Evolutionary conservation across 352 stramenopile species (phyloP), one percentile per base, ranked within the genome.

Genomic region (Phytophthora pisi): DNA sequence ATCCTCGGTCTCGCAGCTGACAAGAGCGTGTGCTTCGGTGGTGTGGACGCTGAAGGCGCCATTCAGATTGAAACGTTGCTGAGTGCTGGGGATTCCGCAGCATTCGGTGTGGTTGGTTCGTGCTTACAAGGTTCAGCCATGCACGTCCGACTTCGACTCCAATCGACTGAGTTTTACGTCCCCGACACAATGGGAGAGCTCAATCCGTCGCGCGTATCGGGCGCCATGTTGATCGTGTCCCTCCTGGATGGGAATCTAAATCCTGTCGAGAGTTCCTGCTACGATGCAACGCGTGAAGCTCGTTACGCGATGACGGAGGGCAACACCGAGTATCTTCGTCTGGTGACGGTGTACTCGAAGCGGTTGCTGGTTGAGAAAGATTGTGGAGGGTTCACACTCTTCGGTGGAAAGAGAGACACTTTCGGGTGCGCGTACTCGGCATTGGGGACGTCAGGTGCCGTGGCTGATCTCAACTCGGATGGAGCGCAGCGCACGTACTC

Each of bases 51-150:
- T 40, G 64, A 75, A 65, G 68, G 74, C 5, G 36, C 62, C 7
- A 51, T 82, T 9, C 63, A 77, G 54, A 67, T 82, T n/a, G 74
- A 82, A 54, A 68, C 68, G 0, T 52, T 82, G 18, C 36, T 82
- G 5, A 75, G 60, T 8, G 47, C 52, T 4, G 0, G 51, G n/a
- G 67, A 79, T 23, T 68, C 74, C 0, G 5, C 61, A 31, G 15
- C 24, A 40, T 79, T 77, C 20, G 74, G 74, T 0, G n/a, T 79
- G 3, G 71, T 73, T 4, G 4, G 52, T n/a, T 54, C 68, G 5
- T 79, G 74, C 9, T 47, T 82, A 5, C 51, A 64, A 36, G 59
- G 26, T 16, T 50, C 45, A 2, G 65, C 50, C n/a, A 61, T 64
- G 7, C 70, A 81, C 20, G 28, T 79, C 24, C 70, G 74, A 24